Conservation (phyloP, 1,284 basidiomycete species). For the Polyporus tsugae region DNA sequence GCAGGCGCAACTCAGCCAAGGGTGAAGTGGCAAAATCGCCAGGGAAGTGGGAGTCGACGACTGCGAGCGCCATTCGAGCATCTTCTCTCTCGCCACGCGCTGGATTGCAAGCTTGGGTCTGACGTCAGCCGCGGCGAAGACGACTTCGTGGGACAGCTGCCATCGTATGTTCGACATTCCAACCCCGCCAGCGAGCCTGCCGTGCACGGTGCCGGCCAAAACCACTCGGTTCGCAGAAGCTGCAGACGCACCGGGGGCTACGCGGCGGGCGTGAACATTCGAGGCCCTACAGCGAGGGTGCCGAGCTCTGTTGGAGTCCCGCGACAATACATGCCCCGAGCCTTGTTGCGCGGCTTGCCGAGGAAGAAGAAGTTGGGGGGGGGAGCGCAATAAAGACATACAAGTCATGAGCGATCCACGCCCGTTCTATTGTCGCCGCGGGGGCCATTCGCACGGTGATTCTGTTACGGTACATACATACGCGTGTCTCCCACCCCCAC, state of each 20-base stretch:
- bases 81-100: background rate
- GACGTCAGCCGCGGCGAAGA: constrained; percentile 9
- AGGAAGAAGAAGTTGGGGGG: background rate
- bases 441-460: constrained; percentile 25
- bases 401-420: constrained; percentile 29
- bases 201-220: constrained; percentile 4
- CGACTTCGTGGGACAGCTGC: constrained; percentile 5
- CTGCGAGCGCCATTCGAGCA: background rate
- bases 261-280: constrained; percentile 13
- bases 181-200: background rate
- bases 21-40: background rate
- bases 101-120: background rate
- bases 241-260: constrained; percentile 7
- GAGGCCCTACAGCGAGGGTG: constrained; percentile 7
- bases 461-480: constrained; percentile 21
- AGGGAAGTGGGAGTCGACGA: background rate
- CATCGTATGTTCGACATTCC: constrained; percentile 1
- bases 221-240: background rate
- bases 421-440: constrained; percentile 16
- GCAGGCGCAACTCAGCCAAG: background rate
- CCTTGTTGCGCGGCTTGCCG: constrained; percentile 26
- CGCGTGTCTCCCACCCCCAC: constrained; percentile 12
- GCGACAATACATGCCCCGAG: constrained; percentile 25
- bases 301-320: constrained; percentile 19
- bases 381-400: constrained; percentile 33